Evolutionary conservation across 169 alveolate species (phyloP), one percentile per base, ranked within the genome.

Genomic region (Plasmodium fragile): DNA sequence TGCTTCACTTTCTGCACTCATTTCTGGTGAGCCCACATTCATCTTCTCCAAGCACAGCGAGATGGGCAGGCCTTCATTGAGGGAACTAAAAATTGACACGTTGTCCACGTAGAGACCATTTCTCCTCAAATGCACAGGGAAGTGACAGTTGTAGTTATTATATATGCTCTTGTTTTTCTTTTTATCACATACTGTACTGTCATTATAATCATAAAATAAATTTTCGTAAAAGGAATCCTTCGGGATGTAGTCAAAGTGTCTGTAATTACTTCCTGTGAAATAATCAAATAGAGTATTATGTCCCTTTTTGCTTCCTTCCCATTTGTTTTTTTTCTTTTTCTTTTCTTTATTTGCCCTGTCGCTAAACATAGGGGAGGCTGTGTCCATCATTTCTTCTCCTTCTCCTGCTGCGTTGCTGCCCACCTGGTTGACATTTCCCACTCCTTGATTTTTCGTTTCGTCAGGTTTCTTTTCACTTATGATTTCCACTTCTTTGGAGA

Each of bases 81-180:
- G 83, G n/a, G 78, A 69, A 45, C 65, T 81, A 39, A 91, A 91
- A 32, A 91, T 70, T 25, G 92, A 80, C 3, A 81, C 65, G 55
- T 91, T 91, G 30, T 91, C 94, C 25, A 91, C 75, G 70, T 91
- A 91, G 25, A 81, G 32, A 25, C 94, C 94, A 25, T 91, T 91
- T 91, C 94, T 91, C 83, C 94, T 91, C 59, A 91, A 91, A 91
- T 91, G 94, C n/a, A 91, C 73, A 13, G 94, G 94, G 52, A 91
- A 91, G 53, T 91, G 94, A 70, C 94, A 91, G 32, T 91, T 91
- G 59, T 91, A 91, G 41, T 91, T 91, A 59, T 91, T 91, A 81
- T 91, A 91, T 59, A 91, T 91, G 55, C 90, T 70, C 52, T 55
- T 91, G 30, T 39, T 53, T 34, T 87, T 78, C 25, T 43, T 91